Evolutionary conservation across 306 rosid species (phyloP), one percentile per base, ranked within the genome.

Genomic region (Cicer cuneatum): DNA sequence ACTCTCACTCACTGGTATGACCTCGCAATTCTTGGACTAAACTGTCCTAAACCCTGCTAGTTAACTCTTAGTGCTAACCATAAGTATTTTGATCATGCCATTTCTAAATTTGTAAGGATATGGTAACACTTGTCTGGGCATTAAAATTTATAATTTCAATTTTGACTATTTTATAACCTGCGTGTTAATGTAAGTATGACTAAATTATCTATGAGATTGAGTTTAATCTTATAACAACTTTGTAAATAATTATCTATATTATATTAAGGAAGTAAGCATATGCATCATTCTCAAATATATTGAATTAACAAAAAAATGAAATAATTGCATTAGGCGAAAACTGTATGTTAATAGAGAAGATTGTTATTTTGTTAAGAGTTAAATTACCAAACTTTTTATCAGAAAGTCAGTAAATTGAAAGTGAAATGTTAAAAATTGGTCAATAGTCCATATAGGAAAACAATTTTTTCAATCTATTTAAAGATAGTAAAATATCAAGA

Each of bases 401-500:
- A 47, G n/a, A 66, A 46, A 66, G 57, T 24, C 19, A 7, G 57
- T 47, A 67, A 46, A 24, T 41, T 24, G 42, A 14, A 64, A 61
- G 39, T n/a, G 7, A 13, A 10, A 9, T 45, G 66, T 38, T 14
- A 51, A 75, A 75, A 40, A 18, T 51, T 61, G 59, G 52, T 35
- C 29, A 19, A 62, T 19, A 51, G 43, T 39, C 21, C 53, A 64
- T 11, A 52, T 6, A 6, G 19, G 52, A 47, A 48, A 60, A 48
- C 38, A 29, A 12, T 18, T 47, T 3, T 74, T 75, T 10, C 1
- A 12, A 41, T 66, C 3, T 18, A 72, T 41, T 7, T 59, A 66
- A 40, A 58, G 56, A 73, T 67, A 21, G 9, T 66, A 62, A 48
- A 71, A 66, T 37, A 76, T 40, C 41, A 14, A 45, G 47, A 21